Percentiles rank a stretch among this genome's conserved stretches.
phyloP scores from a whole-genome alignment of 2,329 filamentous ascomycete species.

The Penicillium brasilianum region DNA sequence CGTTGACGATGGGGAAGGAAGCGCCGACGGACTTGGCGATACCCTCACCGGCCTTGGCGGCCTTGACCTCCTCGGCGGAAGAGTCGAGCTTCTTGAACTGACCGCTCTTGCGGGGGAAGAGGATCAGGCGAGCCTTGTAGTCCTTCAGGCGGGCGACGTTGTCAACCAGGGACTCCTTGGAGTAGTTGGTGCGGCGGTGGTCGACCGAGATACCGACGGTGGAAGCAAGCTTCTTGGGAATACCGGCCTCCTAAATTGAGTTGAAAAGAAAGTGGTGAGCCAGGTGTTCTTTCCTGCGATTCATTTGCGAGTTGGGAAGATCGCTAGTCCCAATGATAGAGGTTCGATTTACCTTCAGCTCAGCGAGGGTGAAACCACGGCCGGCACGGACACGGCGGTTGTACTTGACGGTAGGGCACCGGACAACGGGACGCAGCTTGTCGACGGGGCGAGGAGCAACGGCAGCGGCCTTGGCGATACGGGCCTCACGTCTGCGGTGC shows the following conservation, averaged over 20 bases:
- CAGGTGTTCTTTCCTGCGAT: neutral
- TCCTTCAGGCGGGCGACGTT: slow-evolving; percentile 98
- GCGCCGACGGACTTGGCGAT: slow-evolving; percentile 59
- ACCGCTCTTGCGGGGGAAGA: slow-evolving; percentile 95
- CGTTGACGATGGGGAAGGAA: slow-evolving; percentile 74
- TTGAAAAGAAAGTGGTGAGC: slow-evolving; percentile 17
- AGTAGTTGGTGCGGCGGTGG: slow-evolving; percentile 94
- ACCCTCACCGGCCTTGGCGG: slow-evolving; percentile 65
- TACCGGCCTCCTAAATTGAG: slow-evolving; percentile 78
- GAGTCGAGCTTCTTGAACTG: slow-evolving; percentile 93
- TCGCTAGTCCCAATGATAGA: neutral
- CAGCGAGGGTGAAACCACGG: slow-evolving; percentile 95
- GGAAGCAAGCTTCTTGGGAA: slow-evolving; percentile 89
- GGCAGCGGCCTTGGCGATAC: slow-evolving; percentile 91
- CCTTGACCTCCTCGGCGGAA: slow-evolving; percentile 79
- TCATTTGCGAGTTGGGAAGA: neutral
- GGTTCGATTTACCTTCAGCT: slow-evolving; percentile 81
- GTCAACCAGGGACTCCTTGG: slow-evolving; percentile 88
- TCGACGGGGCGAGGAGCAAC: slow-evolving; percentile 96
- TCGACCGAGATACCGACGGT: slow-evolving; percentile 98
- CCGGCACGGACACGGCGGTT: slow-evolving; percentile 97
- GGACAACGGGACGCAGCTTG: slow-evolving; percentile 92
- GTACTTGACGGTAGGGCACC: slow-evolving; percentile 98
- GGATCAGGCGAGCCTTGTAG: slow-evolving; percentile 93
- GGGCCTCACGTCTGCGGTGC: slow-evolving; percentile 86